Percentiles rank a stretch among this genome's conserved stretches.
These are phyloP conservation scores for Amphibolis antarctica DNA, from an alignment of 106 monocot genomes.

Conservation along the genomic window DNA sequence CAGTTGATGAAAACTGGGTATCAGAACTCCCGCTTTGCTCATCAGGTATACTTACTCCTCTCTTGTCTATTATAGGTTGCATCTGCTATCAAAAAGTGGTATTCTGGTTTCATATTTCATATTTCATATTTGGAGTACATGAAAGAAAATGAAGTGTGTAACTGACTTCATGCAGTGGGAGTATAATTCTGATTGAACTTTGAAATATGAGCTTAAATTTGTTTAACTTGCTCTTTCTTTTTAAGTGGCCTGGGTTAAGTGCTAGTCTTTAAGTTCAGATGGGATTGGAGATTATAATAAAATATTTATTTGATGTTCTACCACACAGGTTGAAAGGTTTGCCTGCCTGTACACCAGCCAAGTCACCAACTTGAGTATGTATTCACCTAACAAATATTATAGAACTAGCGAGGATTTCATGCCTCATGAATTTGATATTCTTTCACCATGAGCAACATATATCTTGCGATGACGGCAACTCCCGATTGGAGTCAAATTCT, in stretches of 20 bases:
- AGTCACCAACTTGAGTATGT: constrained; percentile 76
- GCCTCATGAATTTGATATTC: constrained; percentile 91
- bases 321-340: constrained; percentile 82
- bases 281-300: not conserved
- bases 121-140: too few species aligned
- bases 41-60: constrained; percentile 47
- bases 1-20: constrained; percentile 97
- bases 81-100: too few species aligned
- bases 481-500: not conserved
- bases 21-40: constrained; percentile 95
- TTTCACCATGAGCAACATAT: constrained; percentile 19
- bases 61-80: too few species aligned
- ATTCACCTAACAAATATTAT: constrained; percentile 92
- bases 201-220: too few species aligned
- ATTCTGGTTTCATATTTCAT: too few species aligned
- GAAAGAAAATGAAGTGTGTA: too few species aligned
- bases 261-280: not conserved
- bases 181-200: too few species aligned
- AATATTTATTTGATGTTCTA: not conserved
- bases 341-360: constrained; percentile 91
- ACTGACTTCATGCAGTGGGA: too few species aligned
- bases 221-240: not conserved
- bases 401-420: constrained; percentile 96
- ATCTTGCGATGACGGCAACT: not conserved
- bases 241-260: not conserved